Evolutionary conservation across 306 rosid species (phyloP).

Genomic region (Cicer bijugum): DNA sequence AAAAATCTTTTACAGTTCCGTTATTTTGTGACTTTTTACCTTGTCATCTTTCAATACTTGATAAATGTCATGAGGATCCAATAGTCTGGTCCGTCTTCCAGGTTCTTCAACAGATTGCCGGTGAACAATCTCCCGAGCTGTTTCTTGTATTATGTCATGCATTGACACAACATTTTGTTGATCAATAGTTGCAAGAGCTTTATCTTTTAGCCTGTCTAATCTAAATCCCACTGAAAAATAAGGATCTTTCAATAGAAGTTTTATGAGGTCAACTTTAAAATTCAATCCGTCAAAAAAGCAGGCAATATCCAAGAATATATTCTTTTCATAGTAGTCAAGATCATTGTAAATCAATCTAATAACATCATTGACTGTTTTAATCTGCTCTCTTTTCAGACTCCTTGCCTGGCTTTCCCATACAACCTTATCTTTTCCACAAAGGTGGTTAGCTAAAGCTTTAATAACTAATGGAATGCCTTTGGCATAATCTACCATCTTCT

Average conservation of each 20-base stretch:
- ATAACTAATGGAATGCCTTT: conserved; percentile 32
- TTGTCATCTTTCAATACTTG: conserved; percentile 11
- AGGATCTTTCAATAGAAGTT: conserved; percentile 4
- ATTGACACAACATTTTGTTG: neutral
- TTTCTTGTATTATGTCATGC: conserved; percentile 17
- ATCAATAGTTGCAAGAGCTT: conserved; percentile 4
- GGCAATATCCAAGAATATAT: neutral
- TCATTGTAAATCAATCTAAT: neutral
- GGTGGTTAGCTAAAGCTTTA: conserved; percentile 13
- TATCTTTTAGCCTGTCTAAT: conserved; percentile 14
- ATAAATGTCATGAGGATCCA: conserved; percentile 17
- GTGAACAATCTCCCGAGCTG: neutral
- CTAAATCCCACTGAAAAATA: neutral
- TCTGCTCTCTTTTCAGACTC: neutral
- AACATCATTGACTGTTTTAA: neutral
- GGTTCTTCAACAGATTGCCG: neutral
- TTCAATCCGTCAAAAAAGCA: conserved; percentile 36
- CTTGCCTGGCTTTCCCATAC: conserved; percentile 34
- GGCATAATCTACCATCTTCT: neutral
- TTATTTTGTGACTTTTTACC: neutral
- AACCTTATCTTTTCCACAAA: neutral
- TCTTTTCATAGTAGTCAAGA: neutral
- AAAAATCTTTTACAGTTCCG: neutral
- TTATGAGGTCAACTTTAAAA: neutral
- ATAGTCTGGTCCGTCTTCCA: conserved; percentile 8